Percentiles rank a stretch among this genome's conserved stretches.
Conservation (phyloP, 2,329 filamentous ascomycete species). For the Huntiella abstrusa region DNA sequence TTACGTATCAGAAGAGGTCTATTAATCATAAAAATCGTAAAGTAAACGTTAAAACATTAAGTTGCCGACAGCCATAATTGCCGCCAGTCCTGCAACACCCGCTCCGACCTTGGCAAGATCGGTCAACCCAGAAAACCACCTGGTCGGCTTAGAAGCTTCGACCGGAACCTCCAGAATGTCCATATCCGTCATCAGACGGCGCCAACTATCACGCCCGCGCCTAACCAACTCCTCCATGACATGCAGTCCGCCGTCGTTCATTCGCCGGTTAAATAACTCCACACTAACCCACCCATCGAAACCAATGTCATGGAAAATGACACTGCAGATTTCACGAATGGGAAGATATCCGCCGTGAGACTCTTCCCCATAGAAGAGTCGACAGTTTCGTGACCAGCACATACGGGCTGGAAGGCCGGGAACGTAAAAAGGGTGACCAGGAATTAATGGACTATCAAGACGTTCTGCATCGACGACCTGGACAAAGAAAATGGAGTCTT, state of each 20-base stretch:
- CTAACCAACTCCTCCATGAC: conserved; percentile 39
- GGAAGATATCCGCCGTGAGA: conserved; percentile 49
- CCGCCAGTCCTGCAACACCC: no score
- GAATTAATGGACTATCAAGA: conserved; percentile 35
- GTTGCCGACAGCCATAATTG: no score
- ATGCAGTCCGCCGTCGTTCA: conserved; percentile 29
- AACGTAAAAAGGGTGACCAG: conserved; percentile 21
- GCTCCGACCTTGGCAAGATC: no score
- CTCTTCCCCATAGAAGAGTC: conserved; percentile 36
- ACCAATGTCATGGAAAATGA: conserved; percentile 43
- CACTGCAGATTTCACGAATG: conserved; percentile 37
- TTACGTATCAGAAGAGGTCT: no score
- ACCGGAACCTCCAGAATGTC: conserved; percentile 18
- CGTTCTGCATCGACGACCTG: conserved; percentile 60
- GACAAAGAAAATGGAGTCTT: conserved; percentile 36
- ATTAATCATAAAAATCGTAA: no score
- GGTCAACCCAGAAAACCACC: conserved; percentile 29
- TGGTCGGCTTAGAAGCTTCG: conserved; percentile 54
- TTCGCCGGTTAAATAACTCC: conserved; percentile 47
- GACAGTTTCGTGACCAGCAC: conserved; percentile 60
- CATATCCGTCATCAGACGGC: conserved; percentile 24
- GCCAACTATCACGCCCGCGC: conserved; percentile 32
- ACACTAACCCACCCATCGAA: conserved; percentile 54
- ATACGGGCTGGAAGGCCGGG: conserved; percentile 31
- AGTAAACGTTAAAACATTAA: no score